Conservation (phyloP, 331 rosid genomes). For the Malus hybrid region DNA sequence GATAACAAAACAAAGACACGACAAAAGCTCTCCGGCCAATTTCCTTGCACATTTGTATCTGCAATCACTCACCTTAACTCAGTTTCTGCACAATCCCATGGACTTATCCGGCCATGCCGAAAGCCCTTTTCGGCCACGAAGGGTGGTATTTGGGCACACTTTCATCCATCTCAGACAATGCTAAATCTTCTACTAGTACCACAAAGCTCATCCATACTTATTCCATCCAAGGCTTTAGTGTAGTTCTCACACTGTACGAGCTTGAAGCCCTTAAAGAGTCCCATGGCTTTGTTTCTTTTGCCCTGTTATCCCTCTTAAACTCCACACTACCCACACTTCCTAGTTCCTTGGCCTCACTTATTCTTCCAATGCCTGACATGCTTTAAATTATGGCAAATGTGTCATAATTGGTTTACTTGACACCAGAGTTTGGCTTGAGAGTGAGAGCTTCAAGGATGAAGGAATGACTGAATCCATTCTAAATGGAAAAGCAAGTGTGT, state of each 20-base stretch:
- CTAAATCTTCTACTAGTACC: not conserved
- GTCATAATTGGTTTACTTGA: slow-evolving; percentile 17
- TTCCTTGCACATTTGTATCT: not conserved
- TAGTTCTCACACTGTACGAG: slow-evolving; percentile 9
- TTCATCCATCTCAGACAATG: not conserved
- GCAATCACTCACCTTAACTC: not conserved
- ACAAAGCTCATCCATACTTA: slow-evolving; percentile 1
- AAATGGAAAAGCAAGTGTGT: slow-evolving; percentile 17
- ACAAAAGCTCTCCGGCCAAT: not conserved
- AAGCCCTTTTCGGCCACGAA: not conserved
- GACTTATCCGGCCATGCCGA: not conserved
- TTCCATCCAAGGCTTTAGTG: slow-evolving; percentile 19
- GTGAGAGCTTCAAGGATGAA: slow-evolving; percentile 17
- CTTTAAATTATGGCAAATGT: slow-evolving; percentile 11
- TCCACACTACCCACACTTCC: slow-evolving; percentile 15
- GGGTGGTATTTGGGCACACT: not conserved
- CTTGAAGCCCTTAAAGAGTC: not conserved
- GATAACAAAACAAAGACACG: no score
- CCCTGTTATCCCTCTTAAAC: not conserved
- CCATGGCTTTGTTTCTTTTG: slow-evolving; percentile 4
- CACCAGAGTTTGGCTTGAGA: slow-evolving; percentile 16
- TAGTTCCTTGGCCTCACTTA: slow-evolving; percentile 5
- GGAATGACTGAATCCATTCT: slow-evolving; percentile 5
- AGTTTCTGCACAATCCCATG: not conserved
- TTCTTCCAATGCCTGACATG: slow-evolving; percentile 11